Percentiles rank a stretch among this genome's conserved stretches.
Conservation (phyloP, 2,329 filamentous ascomycete species). For the Xylogone sp. region DNA sequence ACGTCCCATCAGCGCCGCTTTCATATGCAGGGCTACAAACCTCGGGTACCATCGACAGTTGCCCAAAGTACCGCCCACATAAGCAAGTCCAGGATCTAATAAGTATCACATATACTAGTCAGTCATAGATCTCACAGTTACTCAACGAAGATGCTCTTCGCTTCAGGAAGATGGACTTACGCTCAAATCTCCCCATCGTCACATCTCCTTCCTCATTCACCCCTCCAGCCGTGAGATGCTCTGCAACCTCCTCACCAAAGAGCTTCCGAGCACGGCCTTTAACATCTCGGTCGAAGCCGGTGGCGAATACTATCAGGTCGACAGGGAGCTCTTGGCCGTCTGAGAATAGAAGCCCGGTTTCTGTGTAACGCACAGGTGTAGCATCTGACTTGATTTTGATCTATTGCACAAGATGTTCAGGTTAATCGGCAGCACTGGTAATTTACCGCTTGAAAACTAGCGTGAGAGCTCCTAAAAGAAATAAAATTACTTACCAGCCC, state of each 20-base stretch:
- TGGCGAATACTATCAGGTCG: slow-evolving; percentile 46
- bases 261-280: slow-evolving; percentile 41
- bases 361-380: slow-evolving; percentile 3
- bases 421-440: not conserved
- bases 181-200: slow-evolving; percentile 12
- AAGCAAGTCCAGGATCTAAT: slow-evolving; percentile 40
- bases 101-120: slow-evolving; percentile 30
- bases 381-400: slow-evolving; percentile 16
- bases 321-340: slow-evolving; percentile 43
- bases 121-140: slow-evolving; percentile 32
- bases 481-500: slow-evolving; percentile 40
- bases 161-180: slow-evolving; percentile 10
- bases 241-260: slow-evolving; percentile 45
- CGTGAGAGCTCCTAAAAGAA: too few relatives aligned
- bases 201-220: slow-evolving; percentile 43
- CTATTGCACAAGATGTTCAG: slow-evolving; percentile 1
- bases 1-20: slow-evolving; percentile 22
- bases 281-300: slow-evolving; percentile 48
- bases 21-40: slow-evolving; percentile 43
- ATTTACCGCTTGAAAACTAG: too few relatives aligned
- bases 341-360: slow-evolving; percentile 27
- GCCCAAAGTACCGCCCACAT: slow-evolving; percentile 43
- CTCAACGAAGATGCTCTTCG: not conserved
- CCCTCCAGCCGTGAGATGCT: slow-evolving; percentile 42
- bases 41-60: slow-evolving; percentile 41